A percentile compares a stretch with the other conserved stretches of the same genome.
phyloP scores from a whole-genome alignment of 1,284 basidiomycete species.

The Sphagnurus paluster region DNA sequence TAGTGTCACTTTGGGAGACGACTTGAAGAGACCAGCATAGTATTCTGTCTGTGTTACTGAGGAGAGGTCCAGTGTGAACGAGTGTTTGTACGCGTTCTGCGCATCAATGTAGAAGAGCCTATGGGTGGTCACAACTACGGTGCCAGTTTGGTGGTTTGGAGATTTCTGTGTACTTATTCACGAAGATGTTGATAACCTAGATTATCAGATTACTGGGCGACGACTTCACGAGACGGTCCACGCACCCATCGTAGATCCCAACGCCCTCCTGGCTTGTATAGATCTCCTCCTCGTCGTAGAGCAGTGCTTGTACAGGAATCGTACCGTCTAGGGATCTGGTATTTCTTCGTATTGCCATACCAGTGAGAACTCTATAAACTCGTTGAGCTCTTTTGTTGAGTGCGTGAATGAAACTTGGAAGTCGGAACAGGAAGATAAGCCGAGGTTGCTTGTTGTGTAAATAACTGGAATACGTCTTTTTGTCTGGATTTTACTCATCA shows the following conservation, averaged over 20 bases:
- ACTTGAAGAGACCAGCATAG: constrained; percentile 91
- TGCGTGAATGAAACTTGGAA: no score
- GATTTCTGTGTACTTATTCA: constrained; percentile 76
- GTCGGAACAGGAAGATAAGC: no score
- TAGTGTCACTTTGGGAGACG: constrained; percentile 87
- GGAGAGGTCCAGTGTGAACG: constrained; percentile 67
- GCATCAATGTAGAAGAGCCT: constrained; percentile 81
- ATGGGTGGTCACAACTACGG: constrained; percentile 79
- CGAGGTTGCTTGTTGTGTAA: no score
- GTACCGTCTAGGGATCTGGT: constrained; percentile 64
- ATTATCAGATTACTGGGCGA: constrained; percentile 16
- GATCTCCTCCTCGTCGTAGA: constrained; percentile 79
- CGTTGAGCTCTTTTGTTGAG: neutral
- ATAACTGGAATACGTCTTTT: no score
- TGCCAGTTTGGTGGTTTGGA: constrained; percentile 69
- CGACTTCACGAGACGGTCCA: constrained; percentile 18
- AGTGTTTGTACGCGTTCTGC: constrained; percentile 46
- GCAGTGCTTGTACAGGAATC: constrained; percentile 70
- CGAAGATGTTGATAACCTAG: constrained; percentile 28
- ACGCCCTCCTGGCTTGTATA: constrained; percentile 74
- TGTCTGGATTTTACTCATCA: no score
- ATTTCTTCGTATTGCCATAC: constrained; percentile 56
- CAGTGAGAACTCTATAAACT: neutral
- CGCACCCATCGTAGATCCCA: constrained; percentile 90
- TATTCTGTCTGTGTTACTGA: constrained; percentile 81